phyloP scores from a whole-genome alignment of 78 protist genomes.

The Dictyostelium discoideum region DNA sequence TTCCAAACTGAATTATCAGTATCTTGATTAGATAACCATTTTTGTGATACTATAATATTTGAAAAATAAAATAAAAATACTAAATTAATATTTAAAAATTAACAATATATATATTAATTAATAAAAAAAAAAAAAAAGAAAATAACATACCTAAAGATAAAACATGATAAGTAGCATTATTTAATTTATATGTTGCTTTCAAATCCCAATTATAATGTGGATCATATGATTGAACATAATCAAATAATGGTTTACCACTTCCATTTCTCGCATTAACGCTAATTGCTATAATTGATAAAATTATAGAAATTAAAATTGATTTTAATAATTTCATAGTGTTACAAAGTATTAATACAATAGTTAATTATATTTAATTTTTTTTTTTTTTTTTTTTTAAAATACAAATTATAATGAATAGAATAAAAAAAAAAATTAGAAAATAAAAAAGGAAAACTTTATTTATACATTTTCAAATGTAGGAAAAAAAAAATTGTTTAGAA shows the following conservation, averaged over 20 bases:
- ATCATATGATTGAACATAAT: constrained; percentile 55
- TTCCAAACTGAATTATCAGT: constrained; percentile 48
- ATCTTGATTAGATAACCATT: constrained; percentile 34
- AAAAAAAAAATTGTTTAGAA: not conserved
- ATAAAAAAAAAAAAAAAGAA: not conserved
- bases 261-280: not conserved
- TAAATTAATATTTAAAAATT: not conserved
- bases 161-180: constrained; percentile 2
- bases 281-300: not conserved
- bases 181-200: not conserved
- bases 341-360: not conserved
- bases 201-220: constrained; percentile 44
- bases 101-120: no score
- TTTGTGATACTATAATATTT: constrained; percentile 23
- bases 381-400: no score
- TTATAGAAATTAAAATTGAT: not conserved
- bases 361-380: no score
- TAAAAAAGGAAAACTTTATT: not conserved
- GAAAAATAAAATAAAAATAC: not conserved
- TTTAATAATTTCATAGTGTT: not conserved
- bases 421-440: not conserved
- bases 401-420: no score
- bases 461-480: not conserved
- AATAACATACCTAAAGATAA: constrained; percentile 30
- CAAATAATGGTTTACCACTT: not conserved